A percentile compares a stretch with the other conserved stretches of the same genome.
Conservation (phyloP, 2,329 filamentous ascomycete species). For the Metarhizium rileyi region DNA sequence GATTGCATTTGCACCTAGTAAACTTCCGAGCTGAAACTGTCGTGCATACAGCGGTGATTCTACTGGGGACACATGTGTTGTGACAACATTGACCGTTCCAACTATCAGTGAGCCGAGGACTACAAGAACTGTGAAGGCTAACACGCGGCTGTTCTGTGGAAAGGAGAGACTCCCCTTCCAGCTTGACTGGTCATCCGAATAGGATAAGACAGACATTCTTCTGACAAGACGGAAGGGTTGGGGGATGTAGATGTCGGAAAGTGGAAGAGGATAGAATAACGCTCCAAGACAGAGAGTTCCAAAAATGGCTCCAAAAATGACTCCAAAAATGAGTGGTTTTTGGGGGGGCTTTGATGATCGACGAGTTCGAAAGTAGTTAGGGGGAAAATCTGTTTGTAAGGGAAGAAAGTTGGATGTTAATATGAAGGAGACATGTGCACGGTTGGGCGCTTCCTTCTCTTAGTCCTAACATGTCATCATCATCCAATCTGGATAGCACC, state of each 20-base stretch:
- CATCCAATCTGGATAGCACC: background rate
- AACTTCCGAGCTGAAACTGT: slow-evolving; percentile 17
- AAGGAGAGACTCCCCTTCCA: background rate
- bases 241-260: background rate
- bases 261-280: slow-evolving; percentile 13
- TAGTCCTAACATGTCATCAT: background rate
- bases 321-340: slow-evolving; percentile 5
- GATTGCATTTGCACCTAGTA: slow-evolving; percentile 7
- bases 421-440: background rate
- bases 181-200: no score
- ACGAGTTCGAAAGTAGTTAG: background rate
- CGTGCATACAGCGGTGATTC: slow-evolving; percentile 6
- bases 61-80: background rate
- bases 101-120: slow-evolving; percentile 7
- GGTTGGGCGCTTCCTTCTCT: background rate
- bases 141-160: background rate
- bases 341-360: background rate
- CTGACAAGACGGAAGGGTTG: background rate
- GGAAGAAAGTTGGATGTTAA: slow-evolving; percentile 1
- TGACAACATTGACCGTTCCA: slow-evolving; percentile 2
- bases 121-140: background rate
- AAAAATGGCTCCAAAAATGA: slow-evolving; percentile 15
- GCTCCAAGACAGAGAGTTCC: slow-evolving; percentile 16
- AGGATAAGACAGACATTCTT: background rate
- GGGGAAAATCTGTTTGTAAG: background rate